Conservation (phyloP, 495 filamentous ascomycete genomes). For the Xylaria cubensis region DNA sequence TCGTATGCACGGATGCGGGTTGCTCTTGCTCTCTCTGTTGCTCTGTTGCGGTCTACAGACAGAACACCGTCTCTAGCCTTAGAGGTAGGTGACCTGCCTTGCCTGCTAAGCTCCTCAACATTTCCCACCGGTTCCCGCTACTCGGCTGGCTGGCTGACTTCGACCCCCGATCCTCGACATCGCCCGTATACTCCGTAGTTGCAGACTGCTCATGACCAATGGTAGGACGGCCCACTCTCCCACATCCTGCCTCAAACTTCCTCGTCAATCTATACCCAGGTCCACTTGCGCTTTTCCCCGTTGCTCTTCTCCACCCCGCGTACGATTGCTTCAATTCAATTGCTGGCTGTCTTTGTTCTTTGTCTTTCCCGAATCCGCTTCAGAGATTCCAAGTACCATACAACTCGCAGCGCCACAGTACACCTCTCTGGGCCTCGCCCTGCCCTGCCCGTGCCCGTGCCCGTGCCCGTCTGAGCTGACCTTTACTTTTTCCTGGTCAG, state of each 20-base stretch:
- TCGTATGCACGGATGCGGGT: not conserved
- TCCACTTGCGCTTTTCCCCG: not conserved
- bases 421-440: constrained; percentile 1
- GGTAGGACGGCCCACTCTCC: constrained; percentile 7
- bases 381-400: not conserved
- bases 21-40: not conserved
- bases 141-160: not conserved
- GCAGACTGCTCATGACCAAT: not conserved
- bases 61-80: not conserved
- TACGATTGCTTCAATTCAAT: constrained; percentile 24
- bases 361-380: constrained; percentile 14
- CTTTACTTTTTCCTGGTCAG: not conserved
- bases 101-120: not conserved
- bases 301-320: constrained; percentile 13
- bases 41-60: not conserved
- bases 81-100: too few relatives aligned
- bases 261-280: not conserved
- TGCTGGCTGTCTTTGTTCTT: constrained; percentile 12
- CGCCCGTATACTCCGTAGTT: not conserved
- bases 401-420: constrained; percentile 11
- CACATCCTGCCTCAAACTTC: constrained; percentile 13
- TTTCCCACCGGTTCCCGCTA: not conserved
- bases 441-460: not conserved
- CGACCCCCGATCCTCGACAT: too few relatives aligned
- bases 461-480: not conserved